These are phyloP conservation scores for Didymellaceae sp. DNA, from an alignment of 2,329 filamentous ascomycete species.

Conservation along the genomic window DNA sequence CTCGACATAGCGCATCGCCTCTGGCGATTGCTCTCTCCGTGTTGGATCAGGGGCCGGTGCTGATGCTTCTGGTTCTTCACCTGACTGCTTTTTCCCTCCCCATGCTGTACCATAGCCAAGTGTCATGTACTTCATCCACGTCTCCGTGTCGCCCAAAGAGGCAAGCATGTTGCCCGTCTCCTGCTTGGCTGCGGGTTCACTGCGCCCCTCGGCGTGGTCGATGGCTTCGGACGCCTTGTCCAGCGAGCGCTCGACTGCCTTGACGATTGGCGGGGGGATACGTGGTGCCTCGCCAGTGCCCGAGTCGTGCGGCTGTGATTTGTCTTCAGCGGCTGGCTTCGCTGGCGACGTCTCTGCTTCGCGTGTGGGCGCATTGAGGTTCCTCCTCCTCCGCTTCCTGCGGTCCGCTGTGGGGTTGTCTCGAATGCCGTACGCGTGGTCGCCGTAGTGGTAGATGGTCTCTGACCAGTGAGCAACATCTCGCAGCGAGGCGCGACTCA, in stretches of 20 bases:
- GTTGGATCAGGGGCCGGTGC: slow-evolving; percentile 3
- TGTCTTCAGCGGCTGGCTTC: slow-evolving; percentile 10
- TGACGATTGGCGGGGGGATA: slow-evolving; percentile 57
- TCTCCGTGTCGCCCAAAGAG: slow-evolving; percentile 54
- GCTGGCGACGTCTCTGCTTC: slow-evolving; percentile 7
- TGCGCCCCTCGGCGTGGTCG: slow-evolving; percentile 25
- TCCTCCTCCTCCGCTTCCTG: slow-evolving; percentile 54
- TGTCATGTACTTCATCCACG: slow-evolving; percentile 59
- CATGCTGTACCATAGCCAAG: slow-evolving; percentile 55
- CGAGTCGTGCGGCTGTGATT: slow-evolving; percentile 9
- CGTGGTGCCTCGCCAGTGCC: slow-evolving; percentile 32
- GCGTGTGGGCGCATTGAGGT: slow-evolving; percentile 22
- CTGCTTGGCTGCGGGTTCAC: slow-evolving; percentile 22
- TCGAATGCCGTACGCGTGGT: slow-evolving; percentile 81
- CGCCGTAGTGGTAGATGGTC: slow-evolving; percentile 82
- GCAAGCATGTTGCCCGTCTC: slow-evolving; percentile 38
- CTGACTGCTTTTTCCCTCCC: slow-evolving; percentile 37
- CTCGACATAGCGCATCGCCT: slow-evolving; percentile 45
- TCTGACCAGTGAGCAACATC: slow-evolving; percentile 87
- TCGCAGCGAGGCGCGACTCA: slow-evolving; percentile 74
- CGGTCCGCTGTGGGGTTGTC: slow-evolving; percentile 76
- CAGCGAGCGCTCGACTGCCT: slow-evolving; percentile 53
- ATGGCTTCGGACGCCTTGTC: slow-evolving; percentile 51
- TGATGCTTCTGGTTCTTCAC: not conserved
- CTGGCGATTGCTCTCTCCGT: slow-evolving; percentile 20